A percentile compares a stretch with the other conserved stretches of the same genome.
Conservation (phyloP, 768 basidiomycete genomes). For the Mycena metata region DNA sequence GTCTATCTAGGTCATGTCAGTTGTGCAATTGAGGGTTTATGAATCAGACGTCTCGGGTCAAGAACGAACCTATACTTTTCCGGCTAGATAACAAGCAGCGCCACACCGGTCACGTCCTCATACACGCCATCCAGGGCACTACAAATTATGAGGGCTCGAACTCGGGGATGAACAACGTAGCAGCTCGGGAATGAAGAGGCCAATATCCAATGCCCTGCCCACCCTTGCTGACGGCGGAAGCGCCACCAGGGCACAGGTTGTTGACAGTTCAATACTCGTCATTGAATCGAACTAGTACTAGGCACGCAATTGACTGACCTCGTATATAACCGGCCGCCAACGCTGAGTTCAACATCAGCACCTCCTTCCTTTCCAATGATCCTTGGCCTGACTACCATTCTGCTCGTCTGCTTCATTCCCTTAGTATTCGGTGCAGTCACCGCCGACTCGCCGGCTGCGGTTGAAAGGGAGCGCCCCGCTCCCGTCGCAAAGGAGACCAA, state of each 20-base stretch:
- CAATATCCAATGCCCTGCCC: constrained; percentile 4
- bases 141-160: not conserved
- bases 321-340: constrained; percentile 4
- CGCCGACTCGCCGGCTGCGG: not conserved
- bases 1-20: too few species aligned
- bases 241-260: constrained; percentile 21
- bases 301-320: not conserved
- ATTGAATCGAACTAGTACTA: not conserved
- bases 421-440: not conserved
- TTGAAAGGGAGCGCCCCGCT: not conserved
- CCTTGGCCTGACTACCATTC: not conserved
- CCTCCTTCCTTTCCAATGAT: not conserved
- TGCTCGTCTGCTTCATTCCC: not conserved
- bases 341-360: not conserved
- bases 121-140: not conserved
- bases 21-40: too few species aligned
- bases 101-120: not conserved
- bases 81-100: constrained; percentile 1
- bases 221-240: constrained; percentile 8
- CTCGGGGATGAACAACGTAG: not conserved
- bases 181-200: constrained; percentile 10
- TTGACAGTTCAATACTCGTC: not conserved
- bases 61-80: not conserved
- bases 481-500: constrained; percentile 12
- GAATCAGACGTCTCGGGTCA: too few species aligned